Percentiles rank a stretch among this genome's conserved stretches.
These are phyloP conservation scores for Patellifolia procumbens DNA, from an alignment of 179 eudicot genomes.

Conservation along the genomic window DNA sequence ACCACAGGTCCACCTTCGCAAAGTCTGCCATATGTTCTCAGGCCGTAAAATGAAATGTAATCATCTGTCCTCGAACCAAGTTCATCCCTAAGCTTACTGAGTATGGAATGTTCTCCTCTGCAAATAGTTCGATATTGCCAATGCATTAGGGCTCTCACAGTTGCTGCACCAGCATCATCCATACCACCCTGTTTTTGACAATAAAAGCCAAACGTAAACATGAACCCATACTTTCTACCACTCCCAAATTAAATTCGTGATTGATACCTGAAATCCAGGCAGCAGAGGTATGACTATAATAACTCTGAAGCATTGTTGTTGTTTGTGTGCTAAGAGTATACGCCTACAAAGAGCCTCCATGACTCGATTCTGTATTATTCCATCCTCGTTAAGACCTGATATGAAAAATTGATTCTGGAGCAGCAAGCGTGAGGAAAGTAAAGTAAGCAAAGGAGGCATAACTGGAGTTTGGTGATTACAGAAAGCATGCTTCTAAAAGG, in stretches of 20 bases:
- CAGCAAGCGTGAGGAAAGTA: slow-evolving; percentile 7
- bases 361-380: slow-evolving; percentile 73
- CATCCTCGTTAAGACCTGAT: slow-evolving; percentile 92
- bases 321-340: slow-evolving; percentile 69
- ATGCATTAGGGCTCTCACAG: slow-evolving; percentile 96
- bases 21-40: slow-evolving; percentile 84
- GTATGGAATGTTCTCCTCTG: slow-evolving; percentile 79
- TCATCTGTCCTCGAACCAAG: slow-evolving; percentile 77
- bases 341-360: slow-evolving; percentile 78
- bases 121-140: slow-evolving; percentile 99
- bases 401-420: slow-evolving; percentile 97
- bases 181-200: slow-evolving; percentile 70
- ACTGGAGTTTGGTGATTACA: neutral
- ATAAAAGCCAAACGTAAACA: slow-evolving; percentile 27
- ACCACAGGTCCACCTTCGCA: slow-evolving; percentile 84
- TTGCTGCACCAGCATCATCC: slow-evolving; percentile 97
- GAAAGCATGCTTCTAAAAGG: neutral
- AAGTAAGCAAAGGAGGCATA: neutral
- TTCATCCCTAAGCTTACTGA: slow-evolving; percentile 60
- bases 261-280: slow-evolving; percentile 94
- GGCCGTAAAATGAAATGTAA: slow-evolving; percentile 93
- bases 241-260: slow-evolving; percentile 4
- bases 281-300: slow-evolving; percentile 87
- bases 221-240: neutral
- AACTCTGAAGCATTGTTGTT: slow-evolving; percentile 81